A percentile compares a stretch with the other conserved stretches of the same genome.
Evolutionary conservation across 192 early-diverging fungal genomes (phyloP).

Genomic region (Rhizophlyctis rosea): DNA sequence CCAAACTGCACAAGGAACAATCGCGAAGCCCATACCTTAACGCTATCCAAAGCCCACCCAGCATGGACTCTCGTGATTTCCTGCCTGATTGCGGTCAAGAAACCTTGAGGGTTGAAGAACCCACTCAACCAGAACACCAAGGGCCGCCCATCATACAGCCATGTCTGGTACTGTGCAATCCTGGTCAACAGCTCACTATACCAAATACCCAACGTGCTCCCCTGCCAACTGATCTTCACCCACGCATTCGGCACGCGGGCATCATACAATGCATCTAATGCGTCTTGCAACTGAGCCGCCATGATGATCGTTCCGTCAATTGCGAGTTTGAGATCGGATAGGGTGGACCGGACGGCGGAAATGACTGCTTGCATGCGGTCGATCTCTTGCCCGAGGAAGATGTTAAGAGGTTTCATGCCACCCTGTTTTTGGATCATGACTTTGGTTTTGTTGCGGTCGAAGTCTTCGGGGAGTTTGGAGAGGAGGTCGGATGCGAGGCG

Average conservation of each 20-base stretch:
- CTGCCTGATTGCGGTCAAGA: slow-evolving; percentile 63
- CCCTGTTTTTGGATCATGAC: slow-evolving; percentile 50
- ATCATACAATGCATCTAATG: slow-evolving; percentile 63
- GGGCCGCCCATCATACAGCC: slow-evolving; percentile 62
- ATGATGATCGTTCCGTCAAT: slow-evolving; percentile 67
- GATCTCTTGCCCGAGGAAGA: slow-evolving; percentile 64
- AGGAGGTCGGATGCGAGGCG: slow-evolving; percentile 57
- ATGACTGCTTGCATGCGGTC: slow-evolving; percentile 65
- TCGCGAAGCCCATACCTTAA: slow-evolving; percentile 36
- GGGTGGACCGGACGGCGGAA: slow-evolving; percentile 45
- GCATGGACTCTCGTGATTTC: slow-evolving; percentile 60
- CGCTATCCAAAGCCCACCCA: slow-evolving; percentile 63
- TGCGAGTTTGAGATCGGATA: slow-evolving; percentile 59
- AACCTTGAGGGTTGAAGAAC: slow-evolving; percentile 70
- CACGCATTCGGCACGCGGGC: slow-evolving; percentile 55
- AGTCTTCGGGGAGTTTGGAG: slow-evolving; percentile 58
- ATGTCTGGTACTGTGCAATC: slow-evolving; percentile 55
- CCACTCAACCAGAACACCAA: slow-evolving; percentile 64
- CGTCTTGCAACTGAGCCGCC: slow-evolving; percentile 54
- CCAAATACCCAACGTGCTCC: slow-evolving; percentile 57
- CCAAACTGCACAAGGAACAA: neutral
- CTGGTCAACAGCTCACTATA: slow-evolving; percentile 53
- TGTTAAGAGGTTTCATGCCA: slow-evolving; percentile 55
- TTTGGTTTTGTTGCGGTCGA: slow-evolving; percentile 57
- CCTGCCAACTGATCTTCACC: slow-evolving; percentile 61